Evolutionary conservation across 352 stramenopile species (phyloP), one percentile per base, ranked within the genome.

Genomic region (Globisporangium spinosum): DNA sequence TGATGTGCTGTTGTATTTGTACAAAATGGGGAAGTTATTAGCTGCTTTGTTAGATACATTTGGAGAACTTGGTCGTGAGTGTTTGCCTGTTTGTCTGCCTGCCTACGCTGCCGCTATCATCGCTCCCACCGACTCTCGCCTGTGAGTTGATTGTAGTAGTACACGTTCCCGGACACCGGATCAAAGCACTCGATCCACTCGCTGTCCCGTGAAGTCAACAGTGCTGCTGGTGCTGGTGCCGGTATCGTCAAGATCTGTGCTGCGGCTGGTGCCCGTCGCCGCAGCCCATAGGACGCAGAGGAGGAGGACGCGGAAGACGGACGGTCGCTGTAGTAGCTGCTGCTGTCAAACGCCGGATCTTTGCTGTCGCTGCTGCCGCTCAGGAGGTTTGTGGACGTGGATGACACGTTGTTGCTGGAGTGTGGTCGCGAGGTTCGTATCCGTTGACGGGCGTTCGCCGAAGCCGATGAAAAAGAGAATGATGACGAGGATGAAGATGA

Each of bases 91-190:
- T 10, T 10, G 43, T 51, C 17, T 51, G 8, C 7, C 43, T 51
- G 20, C 6, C 43, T 51, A 22, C 43, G 2, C 17, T 51, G 8
- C 22, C 43, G 43, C 17, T 51, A 51, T 51, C 43, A 71, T 58
- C 59, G 66, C 62, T 85, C 77, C 84, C 84, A 94, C 57, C 76
- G 72, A 65, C 84, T 91, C 74, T 94, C 85, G 8, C 82, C 85
- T 27, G 82, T 93, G 68, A 70, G 70, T 40, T 87, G 82, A 69
- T 89, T 92, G 72, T 92, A 92, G 74, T 85, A 88, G 57, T 94
- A 93, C 17, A 70, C 65, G 29, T 73, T 85, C 25, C 82, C 78
- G 3, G 73, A 81, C 27, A 69, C 59, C 32, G 81, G 67, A 67
- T 94, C 85, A 43, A 86, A 73, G 68, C 80, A 91, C 54, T 88